A percentile compares a stretch with the other conserved stretches of the same genome.
Conservation (phyloP, 768 basidiomycete species). For the Rhodotorula paludigena region DNA sequence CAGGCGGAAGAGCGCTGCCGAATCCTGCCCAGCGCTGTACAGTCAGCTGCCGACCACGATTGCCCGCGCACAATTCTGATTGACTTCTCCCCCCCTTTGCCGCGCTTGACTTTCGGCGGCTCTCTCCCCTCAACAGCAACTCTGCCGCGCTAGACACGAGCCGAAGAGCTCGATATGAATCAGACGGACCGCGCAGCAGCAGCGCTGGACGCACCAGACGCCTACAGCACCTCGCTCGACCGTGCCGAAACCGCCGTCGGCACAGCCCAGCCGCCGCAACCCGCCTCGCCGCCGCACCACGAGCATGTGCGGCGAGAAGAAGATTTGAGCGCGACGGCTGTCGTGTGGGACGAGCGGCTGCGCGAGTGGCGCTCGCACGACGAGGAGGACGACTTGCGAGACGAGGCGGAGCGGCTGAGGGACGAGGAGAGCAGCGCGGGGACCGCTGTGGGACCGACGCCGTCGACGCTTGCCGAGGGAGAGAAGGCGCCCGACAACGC, state of each 20-base stretch:
- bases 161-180: too few relatives aligned
- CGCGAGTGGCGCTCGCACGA: conserved; percentile 23
- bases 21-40: too few relatives aligned
- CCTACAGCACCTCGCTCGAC: too few relatives aligned
- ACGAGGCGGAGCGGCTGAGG: not conserved
- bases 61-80: too few relatives aligned
- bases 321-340: conserved; percentile 17
- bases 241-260: not conserved
- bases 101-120: too few relatives aligned
- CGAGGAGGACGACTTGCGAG: not conserved
- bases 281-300: conserved; percentile 1
- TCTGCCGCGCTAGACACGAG: too few relatives aligned
- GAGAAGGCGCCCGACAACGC: not conserved
- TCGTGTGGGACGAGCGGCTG: conserved; percentile 24
- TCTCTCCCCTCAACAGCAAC: too few relatives aligned
- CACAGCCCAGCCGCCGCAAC: not conserved
- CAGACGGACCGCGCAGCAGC: too few relatives aligned
- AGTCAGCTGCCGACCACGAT: too few relatives aligned
- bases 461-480: not conserved
- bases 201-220: too few relatives aligned
- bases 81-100: too few relatives aligned
- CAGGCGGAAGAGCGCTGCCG: too few relatives aligned
- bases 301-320: not conserved
- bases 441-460: not conserved
- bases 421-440: not conserved